phyloP scores from a whole-genome alignment of 495 filamentous ascomycete genomes.

The Endocarpon pusillum region DNA sequence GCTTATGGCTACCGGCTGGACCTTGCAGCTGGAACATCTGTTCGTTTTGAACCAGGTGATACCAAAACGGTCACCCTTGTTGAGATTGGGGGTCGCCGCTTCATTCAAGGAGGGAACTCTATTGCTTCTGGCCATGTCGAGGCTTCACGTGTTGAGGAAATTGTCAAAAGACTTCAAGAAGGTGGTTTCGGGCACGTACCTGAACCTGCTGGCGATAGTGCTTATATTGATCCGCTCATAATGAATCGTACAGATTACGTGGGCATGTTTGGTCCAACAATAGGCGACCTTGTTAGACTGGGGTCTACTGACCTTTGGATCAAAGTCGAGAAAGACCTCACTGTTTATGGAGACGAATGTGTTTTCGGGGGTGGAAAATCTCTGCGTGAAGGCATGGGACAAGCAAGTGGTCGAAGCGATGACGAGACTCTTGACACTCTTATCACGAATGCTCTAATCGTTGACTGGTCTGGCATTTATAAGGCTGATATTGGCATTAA shows the following conservation, averaged over 20 bases:
- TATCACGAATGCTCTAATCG: slow-evolving; percentile 80
- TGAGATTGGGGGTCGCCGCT: slow-evolving; percentile 65
- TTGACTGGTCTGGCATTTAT: slow-evolving; percentile 87
- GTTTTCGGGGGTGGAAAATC: slow-evolving; percentile 94
- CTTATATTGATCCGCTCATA: slow-evolving; percentile 37
- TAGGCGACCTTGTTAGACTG: slow-evolving; percentile 65
- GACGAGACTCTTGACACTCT: slow-evolving; percentile 65
- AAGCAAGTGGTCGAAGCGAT: slow-evolving; percentile 60
- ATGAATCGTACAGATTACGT: slow-evolving; percentile 68
- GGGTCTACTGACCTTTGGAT: slow-evolving; percentile 85
- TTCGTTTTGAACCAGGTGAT: slow-evolving; percentile 91
- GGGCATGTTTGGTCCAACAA: slow-evolving; percentile 86
- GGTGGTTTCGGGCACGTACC: slow-evolving; percentile 65
- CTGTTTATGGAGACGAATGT: slow-evolving; percentile 83
- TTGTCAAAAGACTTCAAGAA: slow-evolving; percentile 44
- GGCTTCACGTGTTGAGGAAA: slow-evolving; percentile 37
- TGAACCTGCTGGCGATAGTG: slow-evolving; percentile 38
- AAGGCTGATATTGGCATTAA: slow-evolving; percentile 97
- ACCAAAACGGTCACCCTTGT: slow-evolving; percentile 84
- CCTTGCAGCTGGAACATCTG: slow-evolving; percentile 79
- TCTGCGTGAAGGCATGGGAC: slow-evolving; percentile 89
- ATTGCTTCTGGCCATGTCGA: slow-evolving; percentile 62
- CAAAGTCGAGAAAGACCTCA: slow-evolving; percentile 74
- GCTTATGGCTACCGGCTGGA: slow-evolving; percentile 80
- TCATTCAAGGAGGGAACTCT: slow-evolving; percentile 74